phyloP scores from a whole-genome alignment of 768 basidiomycete species.

The Serpula lacrymans region DNA sequence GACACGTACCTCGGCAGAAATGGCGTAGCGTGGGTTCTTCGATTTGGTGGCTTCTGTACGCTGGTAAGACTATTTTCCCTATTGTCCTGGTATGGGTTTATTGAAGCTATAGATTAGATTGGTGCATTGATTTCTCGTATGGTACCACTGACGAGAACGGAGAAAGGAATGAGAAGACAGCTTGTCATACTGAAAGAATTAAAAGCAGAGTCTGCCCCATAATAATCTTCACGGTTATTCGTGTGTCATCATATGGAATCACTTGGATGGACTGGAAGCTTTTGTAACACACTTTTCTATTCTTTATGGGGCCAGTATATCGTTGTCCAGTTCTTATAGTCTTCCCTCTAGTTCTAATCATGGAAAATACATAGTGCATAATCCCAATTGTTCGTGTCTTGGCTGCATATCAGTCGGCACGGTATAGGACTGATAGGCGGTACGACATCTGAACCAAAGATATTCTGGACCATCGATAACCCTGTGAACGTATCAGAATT shows the following conservation, averaged over 20 bases:
- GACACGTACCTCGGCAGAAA: conserved; percentile 74
- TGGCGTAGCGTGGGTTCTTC: conserved; percentile 91
- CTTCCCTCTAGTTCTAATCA: conserved; percentile 26
- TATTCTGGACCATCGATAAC: conserved; percentile 13
- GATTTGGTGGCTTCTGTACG: conserved; percentile 88
- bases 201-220: conserved; percentile 55
- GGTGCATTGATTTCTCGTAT: conserved; percentile 77
- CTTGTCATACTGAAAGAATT: conserved; percentile 78
- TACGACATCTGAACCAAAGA: conserved; percentile 23
- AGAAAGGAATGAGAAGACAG: conserved; percentile 83
- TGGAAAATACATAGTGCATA: conserved; percentile 52
- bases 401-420: conserved; percentile 46
- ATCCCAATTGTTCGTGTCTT: conserved; percentile 47
- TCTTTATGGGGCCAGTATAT: not conserved
- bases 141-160: conserved; percentile 87
- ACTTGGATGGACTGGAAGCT: not conserved
- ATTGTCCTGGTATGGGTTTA: not conserved
- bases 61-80: conserved; percentile 37
- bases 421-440: conserved; percentile 50
- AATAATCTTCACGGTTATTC: conserved; percentile 11
- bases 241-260: not conserved
- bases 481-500: conserved; percentile 11
- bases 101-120: conserved; percentile 29
- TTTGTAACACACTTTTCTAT: conserved; percentile 4
- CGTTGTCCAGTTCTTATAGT: conserved; percentile 9